Evolutionary conservation across 108 stramenopile species (phyloP).

Genomic region (Cyclostephanos tholiformis): DNA sequence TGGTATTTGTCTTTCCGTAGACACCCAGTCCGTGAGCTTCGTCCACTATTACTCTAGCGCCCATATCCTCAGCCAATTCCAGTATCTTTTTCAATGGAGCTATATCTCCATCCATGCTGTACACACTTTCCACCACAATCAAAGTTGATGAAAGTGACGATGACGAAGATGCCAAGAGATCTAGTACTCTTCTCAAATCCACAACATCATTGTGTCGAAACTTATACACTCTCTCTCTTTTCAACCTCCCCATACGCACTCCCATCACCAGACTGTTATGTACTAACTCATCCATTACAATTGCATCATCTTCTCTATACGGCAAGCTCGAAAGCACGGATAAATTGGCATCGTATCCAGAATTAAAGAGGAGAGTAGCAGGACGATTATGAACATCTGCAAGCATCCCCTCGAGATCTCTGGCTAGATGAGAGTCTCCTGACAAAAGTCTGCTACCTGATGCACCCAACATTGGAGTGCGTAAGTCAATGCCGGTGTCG

Average conservation of each 20-base stretch:
- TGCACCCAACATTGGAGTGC: constrained; percentile 60
- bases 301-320: constrained; percentile 58
- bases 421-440: constrained; percentile 83
- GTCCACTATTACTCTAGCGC: constrained; percentile 82
- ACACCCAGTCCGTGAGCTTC: constrained; percentile 92
- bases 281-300: constrained; percentile 91
- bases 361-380: constrained; percentile 89
- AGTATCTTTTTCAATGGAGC: constrained; percentile 85
- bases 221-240: constrained; percentile 42
- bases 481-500: background rate
- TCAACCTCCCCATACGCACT: constrained; percentile 61
- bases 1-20: constrained; percentile 60
- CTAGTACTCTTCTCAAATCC: constrained; percentile 63
- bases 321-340: constrained; percentile 84
- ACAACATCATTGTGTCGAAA: constrained; percentile 88
- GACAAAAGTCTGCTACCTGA: constrained; percentile 94
- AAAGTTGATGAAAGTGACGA: constrained; percentile 43
- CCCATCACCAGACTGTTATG: constrained; percentile 95
- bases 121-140: constrained; percentile 93
- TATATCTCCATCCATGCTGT: constrained; percentile 97
- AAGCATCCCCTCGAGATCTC: constrained; percentile 70
- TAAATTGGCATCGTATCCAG: constrained; percentile 97
- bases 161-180: constrained; percentile 27
- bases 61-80: constrained; percentile 57
- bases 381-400: constrained; percentile 76